Evolutionary conservation across 768 basidiomycete genomes (phyloP).

Genomic region (Strobilomyces confusus): DNA sequence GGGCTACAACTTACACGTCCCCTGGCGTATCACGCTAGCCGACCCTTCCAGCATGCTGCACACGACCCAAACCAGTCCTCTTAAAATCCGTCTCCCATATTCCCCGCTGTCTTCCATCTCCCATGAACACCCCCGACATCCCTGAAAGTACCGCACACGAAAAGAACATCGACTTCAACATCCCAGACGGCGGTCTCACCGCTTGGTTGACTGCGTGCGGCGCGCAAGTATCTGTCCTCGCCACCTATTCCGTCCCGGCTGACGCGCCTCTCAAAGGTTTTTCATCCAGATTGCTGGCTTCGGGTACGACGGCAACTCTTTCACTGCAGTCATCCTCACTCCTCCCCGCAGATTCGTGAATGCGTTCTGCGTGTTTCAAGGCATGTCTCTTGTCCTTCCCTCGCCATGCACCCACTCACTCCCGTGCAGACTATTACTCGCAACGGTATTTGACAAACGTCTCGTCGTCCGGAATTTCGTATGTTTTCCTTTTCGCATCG

Average conservation of each 20-base stretch:
- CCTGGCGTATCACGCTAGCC: slow-evolving; percentile 6
- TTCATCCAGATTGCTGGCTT: slow-evolving; percentile 37
- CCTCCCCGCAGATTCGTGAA: slow-evolving; percentile 26
- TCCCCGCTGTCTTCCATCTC: not conserved
- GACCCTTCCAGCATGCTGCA: not conserved
- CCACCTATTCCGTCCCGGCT: not conserved
- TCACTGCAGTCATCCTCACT: not conserved
- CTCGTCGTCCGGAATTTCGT: slow-evolving; percentile 37
- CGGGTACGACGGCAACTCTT: slow-evolving; percentile 22
- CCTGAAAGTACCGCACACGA: not conserved
- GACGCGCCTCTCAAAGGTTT: slow-evolving; percentile 20
- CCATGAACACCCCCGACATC: slow-evolving; percentile 6
- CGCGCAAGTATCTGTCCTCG: slow-evolving; percentile 15
- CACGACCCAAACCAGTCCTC: not conserved
- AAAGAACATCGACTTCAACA: not conserved
- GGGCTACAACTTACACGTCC: not conserved
- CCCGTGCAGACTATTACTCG: slow-evolving; percentile 35
- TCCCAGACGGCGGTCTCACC: slow-evolving; percentile 25
- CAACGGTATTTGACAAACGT: slow-evolving; percentile 33
- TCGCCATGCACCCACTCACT: not conserved
- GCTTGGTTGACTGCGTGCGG: slow-evolving; percentile 25
- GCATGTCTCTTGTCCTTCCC: slow-evolving; percentile 4
- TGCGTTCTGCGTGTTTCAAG: slow-evolving; percentile 42
- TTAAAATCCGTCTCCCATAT: not conserved
- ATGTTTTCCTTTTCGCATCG: slow-evolving; percentile 5